Evolutionary conservation across 179 eudicot genomes (phyloP).

Genomic region (Camellia oleifera): DNA sequence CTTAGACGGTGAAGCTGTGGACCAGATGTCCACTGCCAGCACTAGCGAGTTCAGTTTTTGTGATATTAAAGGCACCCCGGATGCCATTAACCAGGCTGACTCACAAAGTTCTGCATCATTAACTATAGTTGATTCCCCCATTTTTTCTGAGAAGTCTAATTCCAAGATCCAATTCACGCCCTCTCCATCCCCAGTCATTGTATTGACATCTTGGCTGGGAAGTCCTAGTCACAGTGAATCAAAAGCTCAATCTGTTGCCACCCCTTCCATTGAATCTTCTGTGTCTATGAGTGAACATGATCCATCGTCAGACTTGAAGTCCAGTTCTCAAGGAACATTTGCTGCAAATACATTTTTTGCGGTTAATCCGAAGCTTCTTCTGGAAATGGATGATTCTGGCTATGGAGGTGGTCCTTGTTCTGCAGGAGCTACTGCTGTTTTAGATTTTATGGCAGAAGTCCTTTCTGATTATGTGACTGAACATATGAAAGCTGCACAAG

Average conservation of each 20-base stretch:
- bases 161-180: conserved; percentile 44
- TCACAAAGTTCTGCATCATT: conserved; percentile 72
- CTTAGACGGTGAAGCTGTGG: conserved; percentile 39
- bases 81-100: conserved; percentile 43
- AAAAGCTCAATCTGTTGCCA: conserved; percentile 38
- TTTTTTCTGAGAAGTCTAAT: conserved; percentile 70
- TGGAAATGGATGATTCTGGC: conserved; percentile 86
- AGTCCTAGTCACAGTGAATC: conserved; percentile 38
- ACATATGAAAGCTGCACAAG: conserved; percentile 79
- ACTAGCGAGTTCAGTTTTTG: conserved; percentile 37
- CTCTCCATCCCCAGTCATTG: conserved; percentile 55
- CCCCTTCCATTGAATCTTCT: conserved; percentile 60
- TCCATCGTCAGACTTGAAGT: conserved; percentile 50
- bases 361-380: conserved; percentile 61
- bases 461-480: conserved; percentile 87
- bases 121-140: conserved; percentile 61
- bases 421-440: conserved; percentile 94
- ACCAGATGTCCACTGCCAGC: conserved; percentile 39
- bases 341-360: conserved; percentile 44
- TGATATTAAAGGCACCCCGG: conserved; percentile 37
- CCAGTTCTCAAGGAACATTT: conserved; percentile 45
- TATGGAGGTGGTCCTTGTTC: conserved; percentile 99
- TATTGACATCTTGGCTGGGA: conserved; percentile 70
- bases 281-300: conserved; percentile 53
- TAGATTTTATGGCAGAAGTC: conserved; percentile 95